Base-by-base conservation (phyloP, 2,329 filamentous ascomycete species). In the Aspergillus sp. region DNA sequence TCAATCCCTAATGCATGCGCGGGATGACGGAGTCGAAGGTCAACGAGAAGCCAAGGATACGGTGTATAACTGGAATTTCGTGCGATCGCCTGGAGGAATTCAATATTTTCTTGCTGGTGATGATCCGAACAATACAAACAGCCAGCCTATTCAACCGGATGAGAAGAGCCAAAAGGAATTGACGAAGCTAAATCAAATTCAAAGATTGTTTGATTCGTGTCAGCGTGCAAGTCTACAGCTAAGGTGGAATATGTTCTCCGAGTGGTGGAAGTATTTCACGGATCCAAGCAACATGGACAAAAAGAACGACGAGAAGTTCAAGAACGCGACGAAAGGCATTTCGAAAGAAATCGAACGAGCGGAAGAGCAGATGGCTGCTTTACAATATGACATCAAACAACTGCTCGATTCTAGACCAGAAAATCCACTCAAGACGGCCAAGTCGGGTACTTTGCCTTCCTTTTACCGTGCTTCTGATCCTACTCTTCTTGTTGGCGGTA, bases 161-260 rank as follows among this genome's bases (percentile, higher is more conserved):
- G 32, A 42, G 30, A 28, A 12, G 6, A 30, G 35, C 12, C 35
- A 36, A 29, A 19, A 12, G 26, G 2, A 7, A 1, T 38, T 48
- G n/a, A 38, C 8, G 8, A 27, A 7, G 3, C 12, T 48, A 19
- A 48, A 48, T 32, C 26, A 43, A 29, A 29, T 5, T 5, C 46
- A 48, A 27, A 9, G 10, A 2, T 27, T 48, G 12, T 27, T 26
- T 5, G 46, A 34, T 41, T 4, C 36, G 34, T 2, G 35, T n/a
- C n/a, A 47, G 27, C 53, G 56, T 5, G 41, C 49, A 7, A 40
- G 55, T 3, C 40, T 45, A n/a, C 55, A 61, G 30, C 44, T 55
- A 10, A 61, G 59, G 29, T 73, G 70, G 70, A 58, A 69, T 7
- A 53, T 73, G 52, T 73, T 73, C 46, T 57, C 67, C 0, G n/a